Conservation (phyloP, 164 flowering plant species). For the Dillenia turbinata region DNA sequence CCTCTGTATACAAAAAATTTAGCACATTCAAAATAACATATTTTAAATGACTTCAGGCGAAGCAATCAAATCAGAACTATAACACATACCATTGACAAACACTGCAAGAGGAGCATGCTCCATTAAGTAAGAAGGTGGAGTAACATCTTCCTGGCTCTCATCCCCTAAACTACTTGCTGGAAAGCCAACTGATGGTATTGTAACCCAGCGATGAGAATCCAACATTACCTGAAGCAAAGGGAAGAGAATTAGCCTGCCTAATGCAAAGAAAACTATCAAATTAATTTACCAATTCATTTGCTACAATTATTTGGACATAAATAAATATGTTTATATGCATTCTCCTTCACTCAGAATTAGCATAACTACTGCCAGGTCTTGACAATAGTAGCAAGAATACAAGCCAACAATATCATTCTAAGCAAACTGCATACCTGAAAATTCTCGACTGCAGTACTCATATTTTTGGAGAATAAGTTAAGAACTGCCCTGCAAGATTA, state of each 20-base stretch:
- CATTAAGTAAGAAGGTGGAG: conserved; percentile 90
- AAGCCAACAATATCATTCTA: conserved; percentile 2
- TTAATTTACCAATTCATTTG: background rate
- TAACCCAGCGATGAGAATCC: conserved; percentile 99
- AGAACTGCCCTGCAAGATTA: conserved; percentile 76
- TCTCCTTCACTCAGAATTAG: too few relatives aligned
- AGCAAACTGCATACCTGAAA: conserved; percentile 65
- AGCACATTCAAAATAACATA: background rate
- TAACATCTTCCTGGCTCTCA: conserved; percentile 77
- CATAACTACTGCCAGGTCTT: too few relatives aligned
- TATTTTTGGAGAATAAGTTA: conserved; percentile 83
- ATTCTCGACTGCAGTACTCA: conserved; percentile 85
- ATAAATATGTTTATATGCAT: too few relatives aligned
- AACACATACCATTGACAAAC: conserved; percentile 73
- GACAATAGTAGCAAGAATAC: background rate
- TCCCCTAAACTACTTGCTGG: conserved; percentile 53
- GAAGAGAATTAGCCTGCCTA: background rate
- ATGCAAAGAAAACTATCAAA: background rate
- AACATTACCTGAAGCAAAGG: conserved; percentile 57
- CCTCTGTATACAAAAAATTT: background rate
- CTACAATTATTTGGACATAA: background rate
- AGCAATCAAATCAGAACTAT: background rate
- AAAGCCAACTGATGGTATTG: conserved; percentile 83
- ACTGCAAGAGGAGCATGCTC: conserved; percentile 99
- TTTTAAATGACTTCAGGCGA: too few relatives aligned